Conservation (phyloP, 495 filamentous ascomycete species). For the Podospora sp. region DNA sequence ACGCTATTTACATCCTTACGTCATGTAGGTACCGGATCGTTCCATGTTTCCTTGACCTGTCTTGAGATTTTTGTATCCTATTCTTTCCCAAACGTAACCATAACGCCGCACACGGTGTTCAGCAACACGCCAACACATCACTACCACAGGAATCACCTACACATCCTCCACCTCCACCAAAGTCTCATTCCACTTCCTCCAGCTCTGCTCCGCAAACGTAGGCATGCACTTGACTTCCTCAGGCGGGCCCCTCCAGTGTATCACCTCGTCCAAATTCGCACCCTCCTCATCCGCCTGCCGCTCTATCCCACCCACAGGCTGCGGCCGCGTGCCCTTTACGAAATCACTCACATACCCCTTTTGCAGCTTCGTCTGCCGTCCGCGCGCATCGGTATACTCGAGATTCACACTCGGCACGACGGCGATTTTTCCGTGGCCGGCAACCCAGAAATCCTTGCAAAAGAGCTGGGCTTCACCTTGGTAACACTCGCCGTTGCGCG, state of each 20-base stretch:
- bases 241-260: conserved; percentile 31
- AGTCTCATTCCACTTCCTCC: conserved; percentile 33
- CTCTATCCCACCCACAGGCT: background rate
- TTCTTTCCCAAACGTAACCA: too few species aligned
- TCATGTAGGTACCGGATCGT: too few species aligned
- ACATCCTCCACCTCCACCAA: background rate
- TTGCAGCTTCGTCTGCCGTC: conserved; percentile 40
- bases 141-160: background rate
- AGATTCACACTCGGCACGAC: conserved; percentile 55
- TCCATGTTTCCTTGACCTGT: too few species aligned
- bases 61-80: too few species aligned
- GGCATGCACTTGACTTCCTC: conserved; percentile 34
- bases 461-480: conserved; percentile 53
- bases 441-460: conserved; percentile 53
- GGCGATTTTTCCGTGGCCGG: conserved; percentile 49
- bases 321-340: conserved; percentile 19
- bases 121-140: background rate
- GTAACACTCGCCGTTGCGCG: conserved; percentile 44
- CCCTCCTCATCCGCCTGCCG: background rate
- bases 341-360: conserved; percentile 45
- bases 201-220: conserved; percentile 26
- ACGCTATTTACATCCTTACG: background rate
- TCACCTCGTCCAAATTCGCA: conserved; percentile 15
- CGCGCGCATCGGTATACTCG: conserved; percentile 45
- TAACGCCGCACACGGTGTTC: background rate